Conservation (phyloP, 805 yeast species). For the Clavispora santaluciae region DNA sequence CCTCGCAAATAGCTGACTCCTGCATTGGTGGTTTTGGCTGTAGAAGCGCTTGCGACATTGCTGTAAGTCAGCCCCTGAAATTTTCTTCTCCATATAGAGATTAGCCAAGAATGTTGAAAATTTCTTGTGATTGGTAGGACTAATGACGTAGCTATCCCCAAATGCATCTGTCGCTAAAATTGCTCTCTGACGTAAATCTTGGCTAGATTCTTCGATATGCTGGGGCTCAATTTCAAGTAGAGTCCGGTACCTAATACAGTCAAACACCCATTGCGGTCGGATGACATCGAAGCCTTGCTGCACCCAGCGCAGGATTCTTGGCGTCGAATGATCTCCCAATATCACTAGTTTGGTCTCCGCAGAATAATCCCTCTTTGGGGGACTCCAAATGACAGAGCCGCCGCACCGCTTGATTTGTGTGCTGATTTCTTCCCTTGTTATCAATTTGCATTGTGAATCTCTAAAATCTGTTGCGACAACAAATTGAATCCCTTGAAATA, state of each 20-base stretch:
- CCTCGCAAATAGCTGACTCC: not conserved
- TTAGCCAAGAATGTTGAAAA: not conserved
- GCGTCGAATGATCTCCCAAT: slow-evolving; percentile 24
- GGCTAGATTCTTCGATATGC: not conserved
- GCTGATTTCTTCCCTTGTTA: slow-evolving; percentile 30
- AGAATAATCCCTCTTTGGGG: slow-evolving; percentile 9
- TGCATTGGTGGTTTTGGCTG: not conserved
- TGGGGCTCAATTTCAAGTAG: slow-evolving; percentile 56
- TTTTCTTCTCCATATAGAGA: not conserved
- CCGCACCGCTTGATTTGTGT: slow-evolving; percentile 43
- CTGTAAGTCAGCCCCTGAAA: not conserved
- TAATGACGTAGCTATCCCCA: slow-evolving; percentile 56
- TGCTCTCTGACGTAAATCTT: slow-evolving; percentile 21
- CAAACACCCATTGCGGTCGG: slow-evolving; percentile 67
- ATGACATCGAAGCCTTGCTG: slow-evolving; percentile 54
- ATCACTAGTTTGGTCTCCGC: slow-evolving; percentile 14
- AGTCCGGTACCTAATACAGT: slow-evolving; percentile 44
- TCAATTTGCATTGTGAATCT: slow-evolving; percentile 17
- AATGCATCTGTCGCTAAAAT: slow-evolving; percentile 35
- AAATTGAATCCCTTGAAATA: slow-evolving; percentile 47
- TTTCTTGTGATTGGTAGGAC: slow-evolving; percentile 8
- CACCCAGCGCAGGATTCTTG: slow-evolving; percentile 22
- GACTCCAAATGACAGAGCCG: slow-evolving; percentile 37
- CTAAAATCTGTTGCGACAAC: slow-evolving; percentile 50
- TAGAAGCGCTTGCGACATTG: not conserved